Evolutionary conservation across 371 early-diverging fungal genomes (phyloP), one percentile per base, ranked within the genome.

Genomic region (Lichtheimia corymbifera): DNA sequence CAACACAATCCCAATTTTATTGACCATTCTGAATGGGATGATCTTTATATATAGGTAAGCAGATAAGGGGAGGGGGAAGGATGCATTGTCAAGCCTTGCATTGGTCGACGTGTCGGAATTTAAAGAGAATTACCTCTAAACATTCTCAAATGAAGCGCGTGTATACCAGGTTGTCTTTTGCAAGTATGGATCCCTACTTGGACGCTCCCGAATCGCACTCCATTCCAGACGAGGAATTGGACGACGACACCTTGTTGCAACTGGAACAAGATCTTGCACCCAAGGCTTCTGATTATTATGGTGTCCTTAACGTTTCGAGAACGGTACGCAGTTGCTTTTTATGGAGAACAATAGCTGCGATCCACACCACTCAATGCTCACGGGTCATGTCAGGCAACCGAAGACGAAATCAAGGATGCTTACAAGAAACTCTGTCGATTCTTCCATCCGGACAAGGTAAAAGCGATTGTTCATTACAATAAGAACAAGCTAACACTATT

Each of bases 391-490:
- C 62, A 93, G 91, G 93, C 93, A 1, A 82, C 89, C 13, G 90
- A 91, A 18, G 94, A 94, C 2, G 90, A 93, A 50, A 89, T 96
- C 40, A 91, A 91, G 68, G 93, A 91, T 43, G 76, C 92, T 3
- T 96, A 94, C 76, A 87, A 89, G 55, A 83, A 89, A 27, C 68
- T 94, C 35, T 91, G 91, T 61, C 79, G 93, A 61, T 83, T 87
- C 20, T 96, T 93, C 66, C 97, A 96, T 65, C 97, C 97, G 3
- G 97, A 96, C 75, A 94, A 81, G 67, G 80, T 77, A 70, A 44
- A 27, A 27, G 14, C 5, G 5, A 45, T 2, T 12, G 4, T 3
- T 3, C 18, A 45, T 4, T 4, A 35, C 27, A 14, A 12, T 3
- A 25, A 30, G 14, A 30, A 35, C 11, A 35, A 28, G 30, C 40